Evolutionary conservation across 345 rosid genomes (phyloP), one percentile per base, ranked within the genome.

Genomic region (Corymbia maculata): DNA sequence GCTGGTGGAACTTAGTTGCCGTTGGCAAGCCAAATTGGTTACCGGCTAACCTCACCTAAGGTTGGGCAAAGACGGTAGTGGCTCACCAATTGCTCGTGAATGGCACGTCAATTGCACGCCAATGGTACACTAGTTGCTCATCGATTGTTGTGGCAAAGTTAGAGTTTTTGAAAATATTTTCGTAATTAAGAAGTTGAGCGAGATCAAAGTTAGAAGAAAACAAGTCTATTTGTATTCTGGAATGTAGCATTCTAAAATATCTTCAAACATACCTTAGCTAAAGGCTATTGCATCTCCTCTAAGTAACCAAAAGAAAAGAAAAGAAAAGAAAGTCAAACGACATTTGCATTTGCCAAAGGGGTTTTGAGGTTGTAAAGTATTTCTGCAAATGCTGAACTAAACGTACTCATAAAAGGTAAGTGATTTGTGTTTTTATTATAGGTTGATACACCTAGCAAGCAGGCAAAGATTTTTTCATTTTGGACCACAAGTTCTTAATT

Each of bases 401-500:
- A 19, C 0, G 1, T 4, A 53, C 59, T 53, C 10, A 1, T 50
- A 10, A 49, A 28, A 80, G 44, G 13, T 17, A 49, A 61, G 24
- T 36, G 28, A 51, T 55, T 57, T 79, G 26, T 84, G 30, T 17
- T 45, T 13, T 45, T 14, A 6, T 88, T 57, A 24, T 80, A 86
- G 51, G 57, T 26, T 7, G 2, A 2, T 6, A 47, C 55, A 19
- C 12, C 24, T 7, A 79, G 86, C 47, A 28, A 55, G 1, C 0
- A 87, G 4, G 64, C 92, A 36, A 64, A 88, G 85, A 42, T 84
- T 22, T 93, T 92, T 86, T 30, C 68, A 24, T 92, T 79, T 22
- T 92, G 92, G 94, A 93, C 93, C 3, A 92, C 92, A 30, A 92
- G 91, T 88, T 82, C 16, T 15, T 28, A 8, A 4, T 14, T 26